Conservation (phyloP, 2,329 filamentous ascomycete genomes). For the Colletotrichum abscissum region DNA sequence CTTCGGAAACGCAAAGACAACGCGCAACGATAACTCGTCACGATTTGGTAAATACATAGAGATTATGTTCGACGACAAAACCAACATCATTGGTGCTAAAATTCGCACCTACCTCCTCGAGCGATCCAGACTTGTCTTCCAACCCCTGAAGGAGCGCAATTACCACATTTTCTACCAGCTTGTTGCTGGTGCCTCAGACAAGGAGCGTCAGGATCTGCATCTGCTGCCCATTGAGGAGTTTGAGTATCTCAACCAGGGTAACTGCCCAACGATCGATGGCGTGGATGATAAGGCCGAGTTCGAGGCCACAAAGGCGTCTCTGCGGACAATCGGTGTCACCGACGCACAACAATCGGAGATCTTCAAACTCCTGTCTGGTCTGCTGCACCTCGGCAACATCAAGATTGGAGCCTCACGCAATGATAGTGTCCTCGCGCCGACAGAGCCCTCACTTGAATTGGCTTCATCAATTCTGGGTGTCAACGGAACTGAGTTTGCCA, state of each 20-base stretch:
- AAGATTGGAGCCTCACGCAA: slow-evolving; percentile 93
- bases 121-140: slow-evolving; percentile 94
- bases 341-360: slow-evolving; percentile 82
- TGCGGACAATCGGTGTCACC: slow-evolving; percentile 88
- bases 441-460: slow-evolving; percentile 83
- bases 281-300: slow-evolving; percentile 97
- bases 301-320: slow-evolving; percentile 84
- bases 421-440: slow-evolving; percentile 84
- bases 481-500: slow-evolving; percentile 85
- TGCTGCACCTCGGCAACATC: slow-evolving; percentile 95
- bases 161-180: slow-evolving; percentile 99
- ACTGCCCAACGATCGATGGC: slow-evolving; percentile 89
- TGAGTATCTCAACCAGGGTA: slow-evolving; percentile 96
- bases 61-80: slow-evolving; percentile 97
- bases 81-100: slow-evolving; percentile 97
- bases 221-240: slow-evolving; percentile 89
- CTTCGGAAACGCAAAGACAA: slow-evolving; percentile 99
- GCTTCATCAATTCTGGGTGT: slow-evolving; percentile 91
- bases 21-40: slow-evolving; percentile 98
- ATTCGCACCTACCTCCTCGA: slow-evolving; percentile 97
- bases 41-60: slow-evolving; percentile 99
- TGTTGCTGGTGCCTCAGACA: slow-evolving; percentile 88
- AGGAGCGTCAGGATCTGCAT: slow-evolving; percentile 82
- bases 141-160: slow-evolving; percentile 96
- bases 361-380: slow-evolving; percentile 88